Base-by-base conservation (phyloP, 805 yeast species). In the Starmerella scarabaei region DNA sequence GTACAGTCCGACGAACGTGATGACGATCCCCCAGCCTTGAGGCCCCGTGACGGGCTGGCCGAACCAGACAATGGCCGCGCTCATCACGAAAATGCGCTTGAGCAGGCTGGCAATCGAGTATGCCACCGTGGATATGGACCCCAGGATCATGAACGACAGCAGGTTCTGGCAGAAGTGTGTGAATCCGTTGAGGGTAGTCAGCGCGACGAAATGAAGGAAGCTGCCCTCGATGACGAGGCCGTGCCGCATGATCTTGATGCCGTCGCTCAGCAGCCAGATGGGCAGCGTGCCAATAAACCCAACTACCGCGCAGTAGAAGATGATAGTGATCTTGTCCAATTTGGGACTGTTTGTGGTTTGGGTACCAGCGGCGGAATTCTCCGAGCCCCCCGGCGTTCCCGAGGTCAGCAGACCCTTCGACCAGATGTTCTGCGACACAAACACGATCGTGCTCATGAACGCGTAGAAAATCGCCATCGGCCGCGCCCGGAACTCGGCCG, bases 101-200 rank as follows among this genome's bases (percentile, higher is more conserved):
- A 85, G 71, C 72, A 85, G 71, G 32, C 82, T 75, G 3, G 94
- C 94, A 42, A 85, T 77, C 2, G 93, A 80, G 60, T 83, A 85
- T 3, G 91, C 73, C 11, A 85, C 76, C 0, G 95, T 82, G 2
- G 93, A 80, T 5, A 85, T 69, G 54, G 77, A 71, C 17, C 93
- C 91, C 33, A 85, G 61, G 24, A 85, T 65, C 61, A 80, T 83
- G 59, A 81, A 82, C 14, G 93, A 84, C 30, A 85, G 66, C 56
- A 84, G 62, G 30, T 86, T 78, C 60, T 85, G 95, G 29, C 72
- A 55, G 50, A 81, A 85, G 60, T 83, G 93, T 14, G 81, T 73
- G 14, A 77, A 51, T 3, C 94, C 91, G 56, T 82, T 80, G 3
- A 77, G 50, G 14, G 76, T 44, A 15, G 82, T 63, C 21, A 77